Base-by-base conservation (phyloP, 2,329 filamentous ascomycete species). In the Penicillium sp. region DNA sequence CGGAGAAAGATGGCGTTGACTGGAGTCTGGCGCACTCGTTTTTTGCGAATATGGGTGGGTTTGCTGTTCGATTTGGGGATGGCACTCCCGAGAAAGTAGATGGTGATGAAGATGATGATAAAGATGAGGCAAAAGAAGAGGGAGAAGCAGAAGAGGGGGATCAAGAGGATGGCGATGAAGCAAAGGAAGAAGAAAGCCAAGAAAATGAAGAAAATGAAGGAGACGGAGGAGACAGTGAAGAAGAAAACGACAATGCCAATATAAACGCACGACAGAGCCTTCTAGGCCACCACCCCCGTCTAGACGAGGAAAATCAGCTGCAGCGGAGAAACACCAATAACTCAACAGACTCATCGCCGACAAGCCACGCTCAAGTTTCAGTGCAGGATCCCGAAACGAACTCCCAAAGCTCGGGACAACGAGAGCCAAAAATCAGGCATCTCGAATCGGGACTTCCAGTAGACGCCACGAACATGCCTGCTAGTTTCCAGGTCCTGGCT, bases 11-110 rank as follows among this genome's bases (percentile, higher is more conserved):
- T 23, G 45, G 47, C 16, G 55, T 46, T 16, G 30, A 20, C 9
- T 60, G 59, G 59, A 58, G 50, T 7, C 47, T 52, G 24, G 50
- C 55, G 16, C 60, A 61, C 50, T 52, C 40, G 2, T 60, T 48
- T 45, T 59, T 53, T 53, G 60, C 60, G 12, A 60, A 59, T 23
- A 61, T 60, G 57, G 23, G 49, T n/a, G 59, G 60, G 24, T 60
- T 61, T 47, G 47, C 60, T 14, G 5, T 47, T 47, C 43, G 24
- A 47, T 23, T 47, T 9, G 8, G 8, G 20, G 43, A 47, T n/a
- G 16, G 5, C 18, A 21, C 6, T 21, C 20, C 5, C 7, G 43
- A 38, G 14, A 38, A 16, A 14, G 33, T 14, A 16, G 33, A 38
- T 14, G 20, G 12, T 6, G 20, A 47, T 7, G 43, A 47, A 12